phyloP scores from a whole-genome alignment of 352 stramenopile genomes.

The Phytophthora pini region DNA sequence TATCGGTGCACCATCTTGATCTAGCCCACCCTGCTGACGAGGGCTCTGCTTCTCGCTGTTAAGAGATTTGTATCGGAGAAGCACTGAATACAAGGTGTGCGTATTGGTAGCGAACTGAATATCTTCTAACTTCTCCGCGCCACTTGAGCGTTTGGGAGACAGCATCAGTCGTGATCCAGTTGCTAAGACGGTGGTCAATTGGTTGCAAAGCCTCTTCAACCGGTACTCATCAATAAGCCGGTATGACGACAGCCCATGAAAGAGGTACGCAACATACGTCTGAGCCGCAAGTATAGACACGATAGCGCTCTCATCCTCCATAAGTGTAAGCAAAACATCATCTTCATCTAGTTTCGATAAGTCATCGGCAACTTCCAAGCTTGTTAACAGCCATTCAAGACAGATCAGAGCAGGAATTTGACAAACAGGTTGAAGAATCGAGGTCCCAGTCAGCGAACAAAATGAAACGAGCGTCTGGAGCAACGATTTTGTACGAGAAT shows the following conservation, averaged over 20 bases:
- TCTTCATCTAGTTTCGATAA: constrained; percentile 23
- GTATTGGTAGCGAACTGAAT: constrained; percentile 24
- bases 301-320: constrained; percentile 12
- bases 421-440: constrained; percentile 20
- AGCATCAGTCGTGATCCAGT: constrained; percentile 11
- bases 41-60: constrained; percentile 10
- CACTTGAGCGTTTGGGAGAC: constrained; percentile 13
- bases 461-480: constrained; percentile 28
- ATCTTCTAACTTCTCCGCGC: constrained; percentile 4
- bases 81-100: constrained; percentile 3
- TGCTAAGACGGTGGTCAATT: constrained; percentile 19
- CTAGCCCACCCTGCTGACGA: constrained; percentile 2
- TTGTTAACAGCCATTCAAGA: constrained; percentile 28
- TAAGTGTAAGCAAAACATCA: constrained; percentile 23
- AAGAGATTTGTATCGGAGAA: constrained; percentile 8
- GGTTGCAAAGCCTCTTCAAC: constrained; percentile 25
- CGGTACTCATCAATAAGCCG: constrained; percentile 11
- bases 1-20: constrained; percentile 11
- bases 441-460: constrained; percentile 30
- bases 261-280: constrained; percentile 7
- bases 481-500: constrained; percentile 31
- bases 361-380: constrained; percentile 17
- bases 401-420: constrained; percentile 27
- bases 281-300: constrained; percentile 24
- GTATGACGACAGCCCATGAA: constrained; percentile 19